Evolutionary conservation across 805 yeast species (phyloP).

Genomic region (Maudiozyma serrabonitensis): DNA sequence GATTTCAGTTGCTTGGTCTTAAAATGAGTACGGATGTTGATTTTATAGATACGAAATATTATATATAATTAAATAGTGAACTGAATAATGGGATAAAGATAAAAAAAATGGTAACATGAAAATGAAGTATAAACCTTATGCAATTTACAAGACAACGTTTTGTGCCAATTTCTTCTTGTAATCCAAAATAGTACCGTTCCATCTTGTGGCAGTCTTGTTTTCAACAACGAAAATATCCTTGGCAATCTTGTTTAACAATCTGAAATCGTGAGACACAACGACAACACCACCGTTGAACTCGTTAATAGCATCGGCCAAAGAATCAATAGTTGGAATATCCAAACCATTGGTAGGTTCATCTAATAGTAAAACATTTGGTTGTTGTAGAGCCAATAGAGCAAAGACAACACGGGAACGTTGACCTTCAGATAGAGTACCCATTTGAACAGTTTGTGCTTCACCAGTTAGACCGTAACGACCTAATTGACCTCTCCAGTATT

Average conservation of each 20-base stretch:
- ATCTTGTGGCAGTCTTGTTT: slow-evolving; percentile 88
- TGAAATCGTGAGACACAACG: slow-evolving; percentile 98
- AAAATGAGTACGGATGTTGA: not conserved
- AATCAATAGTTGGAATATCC: slow-evolving; percentile 96
- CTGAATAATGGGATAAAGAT: no score
- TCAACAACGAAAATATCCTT: slow-evolving; percentile 96
- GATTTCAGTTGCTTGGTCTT: no score
- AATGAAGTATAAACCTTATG: not conserved
- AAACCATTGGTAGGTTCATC: slow-evolving; percentile 99
- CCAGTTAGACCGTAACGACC: slow-evolving; percentile 98
- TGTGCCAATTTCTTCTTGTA: slow-evolving; percentile 93
- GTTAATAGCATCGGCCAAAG: slow-evolving; percentile 92
- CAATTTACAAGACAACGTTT: slow-evolving; percentile 60
- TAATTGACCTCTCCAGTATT: slow-evolving; percentile 95
- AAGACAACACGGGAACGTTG: slow-evolving; percentile 98
- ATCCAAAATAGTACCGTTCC: slow-evolving; percentile 86
- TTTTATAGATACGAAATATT: no score
- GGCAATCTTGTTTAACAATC: slow-evolving; percentile 93
- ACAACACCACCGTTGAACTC: slow-evolving; percentile 96
- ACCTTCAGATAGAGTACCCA: slow-evolving; percentile 98
- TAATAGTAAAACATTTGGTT: slow-evolving; percentile 86
- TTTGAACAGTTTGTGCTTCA: slow-evolving; percentile 95
- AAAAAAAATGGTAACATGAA: not conserved
- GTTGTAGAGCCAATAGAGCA: slow-evolving; percentile 88
- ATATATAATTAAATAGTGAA: not conserved